Base-by-base conservation (phyloP, 495 filamentous ascomycete genomes). In the Lepidopterella palustris region DNA sequence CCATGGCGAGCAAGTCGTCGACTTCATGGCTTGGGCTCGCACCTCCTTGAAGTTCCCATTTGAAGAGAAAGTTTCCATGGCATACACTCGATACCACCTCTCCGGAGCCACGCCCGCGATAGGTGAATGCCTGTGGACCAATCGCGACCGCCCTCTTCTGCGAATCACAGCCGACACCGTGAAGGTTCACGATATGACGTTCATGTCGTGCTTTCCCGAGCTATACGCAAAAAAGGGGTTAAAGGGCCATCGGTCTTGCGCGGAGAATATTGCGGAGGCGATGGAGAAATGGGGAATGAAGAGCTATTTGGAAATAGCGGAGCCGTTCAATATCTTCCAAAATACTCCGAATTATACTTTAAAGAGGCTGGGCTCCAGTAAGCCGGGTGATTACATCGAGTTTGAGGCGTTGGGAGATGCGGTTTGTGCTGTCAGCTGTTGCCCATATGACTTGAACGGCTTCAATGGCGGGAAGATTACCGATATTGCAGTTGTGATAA, bases 261-360 rank as follows among this genome's bases (percentile, higher is more conserved):
- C 72, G 40, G 45, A 59, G 52, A 75, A 75, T 60, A 70, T 74
- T 26, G 65, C 65, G 3, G 72, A 71, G 55, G 72, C 63, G 4
- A 71, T 75, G 72, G 52, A 61, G 56, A 27, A 49, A 18, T 68
- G 52, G 50, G 72, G 72, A 0, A 63, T 70, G 64, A 20, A 55
- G 45, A 61, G 56, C 45, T 55, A 67, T 53, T 59, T 73, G 4
- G 71, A 70, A 25, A 68, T 64, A 23, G 68, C 72, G 29, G 72
- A 74, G 64, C 73, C 73, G 26, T 72, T 70, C 39, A 73, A 71
- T 61, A 49, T 70, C 18, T 72, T 75, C 58, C 73, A 75, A 58
- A 75, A 75, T 58, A 74, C 73, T 25, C 73, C 73, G 24, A 66
- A 72, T 45, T 73, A 73, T 54, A 62, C 63, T n/a, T 45, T 75